Conservation (phyloP, 495 filamentous ascomycete genomes). For the Penicillium manginii region DNA sequence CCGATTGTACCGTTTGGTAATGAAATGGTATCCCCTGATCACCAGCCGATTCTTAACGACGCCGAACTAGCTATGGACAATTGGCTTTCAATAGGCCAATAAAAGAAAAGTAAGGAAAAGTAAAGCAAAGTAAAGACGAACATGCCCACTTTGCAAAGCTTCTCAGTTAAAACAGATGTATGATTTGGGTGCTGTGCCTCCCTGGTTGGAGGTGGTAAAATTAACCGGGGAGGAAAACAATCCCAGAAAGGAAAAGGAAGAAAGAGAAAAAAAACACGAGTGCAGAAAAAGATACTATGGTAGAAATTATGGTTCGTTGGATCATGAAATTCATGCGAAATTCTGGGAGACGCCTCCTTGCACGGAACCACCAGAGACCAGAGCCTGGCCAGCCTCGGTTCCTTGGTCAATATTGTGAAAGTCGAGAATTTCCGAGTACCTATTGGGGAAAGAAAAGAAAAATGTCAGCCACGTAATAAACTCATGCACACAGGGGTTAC, state of each 20-base stretch:
- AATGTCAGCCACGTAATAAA: slow-evolving; percentile 20
- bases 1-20: neutral
- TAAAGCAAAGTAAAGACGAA: slow-evolving; percentile 12
- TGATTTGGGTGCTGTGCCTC: slow-evolving; percentile 10
- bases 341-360: slow-evolving; percentile 34
- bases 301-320: slow-evolving; percentile 6
- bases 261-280: neutral
- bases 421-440: slow-evolving; percentile 99
- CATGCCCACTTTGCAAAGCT: slow-evolving; percentile 25
- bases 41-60: slow-evolving; percentile 34
- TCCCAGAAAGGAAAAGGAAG: neutral
- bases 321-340: slow-evolving; percentile 32
- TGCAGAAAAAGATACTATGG: slow-evolving; percentile 2
- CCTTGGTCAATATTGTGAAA: slow-evolving; percentile 90
- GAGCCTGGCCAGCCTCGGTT: slow-evolving; percentile 41
- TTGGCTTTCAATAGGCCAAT: slow-evolving; percentile 19
- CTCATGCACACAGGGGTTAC: slow-evolving; percentile 9
- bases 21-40: slow-evolving; percentile 23
- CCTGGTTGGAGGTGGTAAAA: neutral
- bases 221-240: slow-evolving; percentile 15
- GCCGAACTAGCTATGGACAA: slow-evolving; percentile 37
- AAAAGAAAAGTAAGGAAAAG: slow-evolving; percentile 12
- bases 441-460: slow-evolving; percentile 34
- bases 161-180: slow-evolving; percentile 16
- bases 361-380: slow-evolving; percentile 35